Evolutionary conservation across 2,329 filamentous ascomycete genomes (phyloP).

Genomic region (Botryosphaeria dothidea): DNA sequence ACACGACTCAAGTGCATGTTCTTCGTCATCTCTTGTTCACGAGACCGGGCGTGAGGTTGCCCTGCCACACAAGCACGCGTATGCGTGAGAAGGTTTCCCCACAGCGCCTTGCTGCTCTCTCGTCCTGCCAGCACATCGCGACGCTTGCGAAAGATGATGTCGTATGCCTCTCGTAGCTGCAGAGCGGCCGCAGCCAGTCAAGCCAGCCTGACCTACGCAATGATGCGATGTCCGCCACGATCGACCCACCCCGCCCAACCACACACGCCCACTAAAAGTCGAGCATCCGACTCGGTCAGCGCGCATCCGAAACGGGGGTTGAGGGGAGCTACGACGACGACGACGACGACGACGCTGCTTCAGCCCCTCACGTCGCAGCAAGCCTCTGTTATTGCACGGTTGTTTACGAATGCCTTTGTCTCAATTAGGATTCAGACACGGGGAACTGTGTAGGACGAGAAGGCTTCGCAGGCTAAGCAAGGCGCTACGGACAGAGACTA

Average conservation of each 20-base stretch:
- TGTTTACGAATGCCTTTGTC: too few relatives aligned
- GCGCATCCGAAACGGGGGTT: background rate
- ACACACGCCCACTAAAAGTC: background rate
- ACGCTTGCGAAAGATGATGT: background rate
- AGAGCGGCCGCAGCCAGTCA: background rate
- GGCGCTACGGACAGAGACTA: background rate
- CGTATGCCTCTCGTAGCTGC: background rate
- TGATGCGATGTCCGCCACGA: background rate
- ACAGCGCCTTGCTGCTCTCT: background rate
- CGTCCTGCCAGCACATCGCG: background rate
- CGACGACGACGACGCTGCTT: background rate
- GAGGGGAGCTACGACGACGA: too few relatives aligned
- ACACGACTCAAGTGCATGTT: too few relatives aligned
- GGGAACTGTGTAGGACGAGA: too few relatives aligned
- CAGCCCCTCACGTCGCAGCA: too few relatives aligned
- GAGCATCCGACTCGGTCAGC: background rate
- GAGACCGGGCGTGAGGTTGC: too few relatives aligned
- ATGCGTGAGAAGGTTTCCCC: too few relatives aligned
- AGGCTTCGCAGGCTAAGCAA: too few relatives aligned
- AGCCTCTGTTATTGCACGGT: too few relatives aligned
- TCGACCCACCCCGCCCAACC: background rate
- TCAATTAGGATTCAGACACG: too few relatives aligned
- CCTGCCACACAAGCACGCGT: too few relatives aligned
- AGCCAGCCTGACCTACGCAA: background rate
- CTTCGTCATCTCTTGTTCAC: too few relatives aligned